Conservation (phyloP, 2,329 filamentous ascomycete species). For the Neurospora sp. region DNA sequence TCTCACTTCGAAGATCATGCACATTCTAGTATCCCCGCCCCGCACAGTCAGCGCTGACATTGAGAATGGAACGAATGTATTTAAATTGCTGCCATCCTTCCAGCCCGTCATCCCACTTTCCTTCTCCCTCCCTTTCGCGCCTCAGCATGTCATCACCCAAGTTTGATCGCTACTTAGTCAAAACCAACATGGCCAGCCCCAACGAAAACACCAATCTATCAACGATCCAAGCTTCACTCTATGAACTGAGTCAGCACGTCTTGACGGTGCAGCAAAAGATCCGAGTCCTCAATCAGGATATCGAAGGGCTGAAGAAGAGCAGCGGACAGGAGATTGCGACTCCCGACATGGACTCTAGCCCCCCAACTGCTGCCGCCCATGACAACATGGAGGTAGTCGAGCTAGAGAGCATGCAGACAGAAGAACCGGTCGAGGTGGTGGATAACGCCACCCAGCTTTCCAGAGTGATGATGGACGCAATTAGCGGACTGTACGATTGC, state of each 20-base stretch:
- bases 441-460: neutral
- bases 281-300: neutral
- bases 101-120: neutral
- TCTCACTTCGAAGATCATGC: neutral
- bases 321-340: neutral
- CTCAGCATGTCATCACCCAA: neutral
- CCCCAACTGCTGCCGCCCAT: neutral
- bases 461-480: neutral
- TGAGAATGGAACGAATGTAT: neutral
- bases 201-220: too few relatives aligned
- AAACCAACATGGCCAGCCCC: too few relatives aligned
- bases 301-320: too few relatives aligned
- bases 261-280: too few relatives aligned
- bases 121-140: neutral
- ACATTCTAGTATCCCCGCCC: neutral
- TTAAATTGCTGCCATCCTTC: neutral
- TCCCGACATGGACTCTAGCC: neutral
- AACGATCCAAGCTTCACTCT: too few relatives aligned
- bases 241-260: too few relatives aligned
- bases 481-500: neutral
- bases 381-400: neutral
- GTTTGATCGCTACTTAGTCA: too few relatives aligned
- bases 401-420: neutral
- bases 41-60: neutral
- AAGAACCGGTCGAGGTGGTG: neutral